phyloP scores from a whole-genome alignment of 2,329 filamentous ascomycete genomes.

The Aspergillus tubingensis region DNA sequence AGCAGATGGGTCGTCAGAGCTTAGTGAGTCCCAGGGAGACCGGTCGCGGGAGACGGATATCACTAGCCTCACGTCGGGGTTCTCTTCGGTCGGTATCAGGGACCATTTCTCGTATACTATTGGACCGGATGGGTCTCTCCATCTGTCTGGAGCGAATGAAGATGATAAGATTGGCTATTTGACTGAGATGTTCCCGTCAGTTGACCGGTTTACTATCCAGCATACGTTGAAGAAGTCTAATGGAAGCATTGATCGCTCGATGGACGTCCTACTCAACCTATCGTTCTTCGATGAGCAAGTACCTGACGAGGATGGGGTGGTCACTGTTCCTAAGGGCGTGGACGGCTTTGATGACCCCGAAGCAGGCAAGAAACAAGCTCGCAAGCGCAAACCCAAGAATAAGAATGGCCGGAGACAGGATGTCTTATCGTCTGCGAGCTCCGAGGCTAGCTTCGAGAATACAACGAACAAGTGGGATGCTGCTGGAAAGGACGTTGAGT shows the following conservation, averaged over 20 bases:
- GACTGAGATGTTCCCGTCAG: slow-evolving; percentile 68
- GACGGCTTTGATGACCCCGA: slow-evolving; percentile 72
- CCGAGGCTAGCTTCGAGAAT: slow-evolving; percentile 18
- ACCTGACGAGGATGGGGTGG: slow-evolving; percentile 50
- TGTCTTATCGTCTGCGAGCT: slow-evolving; percentile 12
- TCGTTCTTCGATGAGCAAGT: slow-evolving; percentile 72
- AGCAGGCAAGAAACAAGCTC: slow-evolving; percentile 42
- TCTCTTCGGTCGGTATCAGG: slow-evolving; percentile 42
- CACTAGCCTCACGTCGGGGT: slow-evolving; percentile 51
- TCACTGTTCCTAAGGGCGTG: slow-evolving; percentile 66
- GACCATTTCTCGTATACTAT: slow-evolving; percentile 28
- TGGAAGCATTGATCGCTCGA: slow-evolving; percentile 67
- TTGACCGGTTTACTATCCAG: slow-evolving; percentile 66
- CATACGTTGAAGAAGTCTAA: slow-evolving; percentile 68
- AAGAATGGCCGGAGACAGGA: slow-evolving; percentile 35
- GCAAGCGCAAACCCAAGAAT: slow-evolving; percentile 44
- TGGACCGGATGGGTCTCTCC: slow-evolving; percentile 30
- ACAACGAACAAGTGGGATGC: slow-evolving; percentile 60
- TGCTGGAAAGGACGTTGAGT: slow-evolving; percentile 60
- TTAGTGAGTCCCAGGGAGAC: slow-evolving; percentile 31
- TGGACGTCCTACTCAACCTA: slow-evolving; percentile 79
- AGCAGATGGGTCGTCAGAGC: slow-evolving; percentile 28
- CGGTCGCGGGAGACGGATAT: slow-evolving; percentile 53
- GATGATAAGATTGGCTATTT: slow-evolving; percentile 67
- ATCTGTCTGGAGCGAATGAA: slow-evolving; percentile 35